phyloP scores from a whole-genome alignment of 768 basidiomycete species.

The Panaeolus papilionaceus region DNA sequence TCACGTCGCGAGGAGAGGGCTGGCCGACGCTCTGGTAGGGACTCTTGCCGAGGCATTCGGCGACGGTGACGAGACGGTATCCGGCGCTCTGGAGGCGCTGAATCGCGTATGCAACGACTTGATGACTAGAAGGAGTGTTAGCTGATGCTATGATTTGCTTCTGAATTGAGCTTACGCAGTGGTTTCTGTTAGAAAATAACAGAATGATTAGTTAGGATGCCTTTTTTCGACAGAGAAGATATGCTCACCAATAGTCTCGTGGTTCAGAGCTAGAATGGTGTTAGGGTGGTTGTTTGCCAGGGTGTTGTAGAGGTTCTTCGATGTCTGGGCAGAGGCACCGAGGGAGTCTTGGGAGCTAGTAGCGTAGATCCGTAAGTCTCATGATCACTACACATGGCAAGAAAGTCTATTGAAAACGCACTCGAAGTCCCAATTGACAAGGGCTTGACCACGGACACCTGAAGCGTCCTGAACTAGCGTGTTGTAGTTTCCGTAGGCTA shows the following conservation, averaged over 20 bases:
- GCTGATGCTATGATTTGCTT: not conserved
- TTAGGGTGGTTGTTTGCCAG: conserved; percentile 30
- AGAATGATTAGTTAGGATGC: not conserved
- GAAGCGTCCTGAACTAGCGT: conserved; percentile 41
- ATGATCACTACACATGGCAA: not conserved
- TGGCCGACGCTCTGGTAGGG: conserved; percentile 38
- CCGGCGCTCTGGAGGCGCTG: conserved; percentile 40
- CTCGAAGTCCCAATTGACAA: conserved; percentile 49
- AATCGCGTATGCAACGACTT: conserved; percentile 44
- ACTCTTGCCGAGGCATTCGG: conserved; percentile 41
- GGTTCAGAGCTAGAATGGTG: conserved; percentile 42
- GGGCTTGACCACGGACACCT: conserved; percentile 34
- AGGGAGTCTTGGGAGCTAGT: conserved; percentile 42
- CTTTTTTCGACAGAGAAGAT: not conserved
- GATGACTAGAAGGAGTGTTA: conserved; percentile 25
- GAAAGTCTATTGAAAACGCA: conserved; percentile 24
- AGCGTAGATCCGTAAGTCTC: not conserved
- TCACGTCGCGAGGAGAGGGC: conserved; percentile 38
- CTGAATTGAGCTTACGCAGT: conserved; percentile 25
- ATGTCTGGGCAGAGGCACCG: conserved; percentile 34
- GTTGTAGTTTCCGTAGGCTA: conserved; percentile 51
- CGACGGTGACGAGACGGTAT: conserved; percentile 45
- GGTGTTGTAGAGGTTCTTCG: conserved; percentile 33
- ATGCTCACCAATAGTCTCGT: conserved; percentile 37
- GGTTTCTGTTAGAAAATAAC: conserved; percentile 23